These are phyloP conservation scores for Papilionanthe hybrid DNA, from an alignment of 116 monocot genomes.

Conservation along the genomic window DNA sequence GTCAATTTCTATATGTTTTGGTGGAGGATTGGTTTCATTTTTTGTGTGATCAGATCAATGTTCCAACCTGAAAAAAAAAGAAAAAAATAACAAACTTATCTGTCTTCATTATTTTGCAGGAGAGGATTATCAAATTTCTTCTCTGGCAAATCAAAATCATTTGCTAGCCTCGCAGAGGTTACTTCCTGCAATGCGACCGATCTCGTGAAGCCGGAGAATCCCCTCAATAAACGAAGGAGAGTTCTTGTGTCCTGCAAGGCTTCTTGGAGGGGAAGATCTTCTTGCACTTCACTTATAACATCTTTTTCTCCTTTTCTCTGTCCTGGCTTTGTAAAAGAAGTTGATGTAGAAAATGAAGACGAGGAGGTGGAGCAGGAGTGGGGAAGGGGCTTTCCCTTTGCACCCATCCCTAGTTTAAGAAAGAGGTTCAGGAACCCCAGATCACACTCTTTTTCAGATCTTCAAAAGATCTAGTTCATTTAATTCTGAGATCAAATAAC, in stretches of 20 bases:
- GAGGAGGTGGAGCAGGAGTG: background rate
- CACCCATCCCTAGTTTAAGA: background rate
- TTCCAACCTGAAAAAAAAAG: too few species aligned
- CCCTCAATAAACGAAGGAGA: conserved; percentile 60
- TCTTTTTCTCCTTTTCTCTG: background rate
- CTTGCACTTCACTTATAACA: conserved; percentile 21
- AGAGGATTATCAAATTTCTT: conserved; percentile 65
- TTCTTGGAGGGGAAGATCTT: conserved; percentile 27
- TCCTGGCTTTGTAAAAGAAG: background rate
- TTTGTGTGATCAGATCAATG: too few species aligned
- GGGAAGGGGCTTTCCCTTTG: background rate
- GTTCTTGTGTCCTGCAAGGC: conserved; percentile 27
- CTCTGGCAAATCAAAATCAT: conserved; percentile 64
- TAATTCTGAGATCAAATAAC: background rate
- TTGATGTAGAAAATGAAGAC: conserved; percentile 4
- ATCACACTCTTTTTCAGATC: conserved; percentile 16
- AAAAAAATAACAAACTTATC: too few species aligned
- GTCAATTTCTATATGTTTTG: too few species aligned
- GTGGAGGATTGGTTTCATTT: too few species aligned
- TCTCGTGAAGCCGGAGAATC: conserved; percentile 58
- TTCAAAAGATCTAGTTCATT: conserved; percentile 3
- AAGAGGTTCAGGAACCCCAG: background rate
- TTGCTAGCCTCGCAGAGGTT: conserved; percentile 41
- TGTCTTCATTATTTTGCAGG: conserved; percentile 18
- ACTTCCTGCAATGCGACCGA: conserved; percentile 11